Conservation (phyloP, 768 basidiomycete genomes). For the Auricularia cornea region DNA sequence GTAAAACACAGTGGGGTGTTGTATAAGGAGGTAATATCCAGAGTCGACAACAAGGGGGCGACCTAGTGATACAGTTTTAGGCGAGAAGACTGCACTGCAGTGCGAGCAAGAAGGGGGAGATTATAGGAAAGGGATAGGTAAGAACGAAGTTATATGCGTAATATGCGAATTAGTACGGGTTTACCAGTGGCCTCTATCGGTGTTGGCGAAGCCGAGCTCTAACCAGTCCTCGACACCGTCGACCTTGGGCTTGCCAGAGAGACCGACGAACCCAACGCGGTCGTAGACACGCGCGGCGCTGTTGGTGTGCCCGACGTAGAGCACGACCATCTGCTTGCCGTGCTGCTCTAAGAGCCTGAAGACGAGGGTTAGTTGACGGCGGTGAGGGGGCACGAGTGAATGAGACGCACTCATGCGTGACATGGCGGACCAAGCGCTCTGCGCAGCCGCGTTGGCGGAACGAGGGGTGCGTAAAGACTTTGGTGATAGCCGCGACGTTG, state of each 20-base stretch:
- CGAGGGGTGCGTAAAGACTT: constrained; percentile 52
- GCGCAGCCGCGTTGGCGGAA: constrained; percentile 53
- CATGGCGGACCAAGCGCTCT: constrained; percentile 48
- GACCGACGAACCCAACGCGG: constrained; percentile 57
- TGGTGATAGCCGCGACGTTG: constrained; percentile 55
- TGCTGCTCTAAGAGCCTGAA: constrained; percentile 33
- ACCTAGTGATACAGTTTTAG: too few species aligned
- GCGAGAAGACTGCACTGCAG: too few species aligned
- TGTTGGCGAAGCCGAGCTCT: constrained; percentile 54
- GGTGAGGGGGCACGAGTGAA: too few species aligned
- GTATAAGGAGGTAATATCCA: too few species aligned
- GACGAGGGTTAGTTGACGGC: background rate
- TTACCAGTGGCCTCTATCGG: constrained; percentile 59
- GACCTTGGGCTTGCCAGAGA: constrained; percentile 29
- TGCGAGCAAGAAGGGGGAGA: too few species aligned
- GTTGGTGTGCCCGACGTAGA: constrained; percentile 59
- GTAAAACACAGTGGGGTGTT: too few species aligned
- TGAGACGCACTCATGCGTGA: constrained; percentile 48
- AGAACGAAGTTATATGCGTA: too few species aligned
- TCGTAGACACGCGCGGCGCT: constrained; percentile 49
- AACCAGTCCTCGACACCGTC: constrained; percentile 49
- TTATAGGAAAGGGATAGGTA: too few species aligned
- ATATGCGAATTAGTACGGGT: too few species aligned
- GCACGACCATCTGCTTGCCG: constrained; percentile 44
- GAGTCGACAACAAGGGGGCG: too few species aligned